Conservation (phyloP, 169 alveolate genomes). For the Eimeria tenella region DNA sequence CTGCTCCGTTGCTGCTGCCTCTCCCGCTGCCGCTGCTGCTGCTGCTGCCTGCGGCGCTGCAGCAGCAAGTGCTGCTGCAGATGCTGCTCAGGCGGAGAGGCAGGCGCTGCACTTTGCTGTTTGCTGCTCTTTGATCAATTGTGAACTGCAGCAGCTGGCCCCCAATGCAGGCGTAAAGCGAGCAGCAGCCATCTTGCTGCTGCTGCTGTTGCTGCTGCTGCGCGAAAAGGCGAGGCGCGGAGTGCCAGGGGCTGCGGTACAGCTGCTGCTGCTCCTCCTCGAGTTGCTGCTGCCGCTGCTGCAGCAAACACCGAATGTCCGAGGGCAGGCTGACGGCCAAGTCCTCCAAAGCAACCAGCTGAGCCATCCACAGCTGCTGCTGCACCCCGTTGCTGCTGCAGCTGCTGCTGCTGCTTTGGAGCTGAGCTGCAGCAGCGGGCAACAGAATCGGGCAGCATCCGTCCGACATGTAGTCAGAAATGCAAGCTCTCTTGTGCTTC, state of each 20-base stretch:
- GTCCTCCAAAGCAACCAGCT: conserved; percentile 46
- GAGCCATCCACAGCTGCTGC: conserved; percentile 61
- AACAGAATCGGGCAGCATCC: conserved; percentile 51
- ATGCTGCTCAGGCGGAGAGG: conserved; percentile 51
- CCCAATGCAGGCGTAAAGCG: conserved; percentile 39
- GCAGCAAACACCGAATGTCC: conserved; percentile 47
- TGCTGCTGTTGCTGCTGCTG: conserved; percentile 72
- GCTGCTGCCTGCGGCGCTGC: conserved; percentile 29
- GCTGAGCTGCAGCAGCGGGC: conserved; percentile 43
- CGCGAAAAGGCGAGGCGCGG: conserved; percentile 58
- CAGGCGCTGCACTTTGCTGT: conserved; percentile 38
- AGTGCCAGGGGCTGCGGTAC: conserved; percentile 45
- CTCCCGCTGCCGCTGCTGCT: conserved; percentile 1
- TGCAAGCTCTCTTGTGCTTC: conserved; percentile 14
- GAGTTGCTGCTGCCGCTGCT: conserved; percentile 67
- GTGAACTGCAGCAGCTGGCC: conserved; percentile 49
- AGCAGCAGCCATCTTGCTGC: conserved; percentile 54
- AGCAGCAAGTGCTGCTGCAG: conserved; percentile 63
- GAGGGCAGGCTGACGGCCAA: conserved; percentile 9
- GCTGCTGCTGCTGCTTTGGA: conserved; percentile 44
- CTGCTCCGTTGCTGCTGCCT: not conserved
- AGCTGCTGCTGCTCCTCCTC: conserved; percentile 68
- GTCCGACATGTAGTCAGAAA: conserved; percentile 18
- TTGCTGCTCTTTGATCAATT: not conserved
- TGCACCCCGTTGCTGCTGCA: conserved; percentile 45